Conservation (phyloP, 1,139 yeast species). For the Yamadazyma membranifaciens region DNA sequence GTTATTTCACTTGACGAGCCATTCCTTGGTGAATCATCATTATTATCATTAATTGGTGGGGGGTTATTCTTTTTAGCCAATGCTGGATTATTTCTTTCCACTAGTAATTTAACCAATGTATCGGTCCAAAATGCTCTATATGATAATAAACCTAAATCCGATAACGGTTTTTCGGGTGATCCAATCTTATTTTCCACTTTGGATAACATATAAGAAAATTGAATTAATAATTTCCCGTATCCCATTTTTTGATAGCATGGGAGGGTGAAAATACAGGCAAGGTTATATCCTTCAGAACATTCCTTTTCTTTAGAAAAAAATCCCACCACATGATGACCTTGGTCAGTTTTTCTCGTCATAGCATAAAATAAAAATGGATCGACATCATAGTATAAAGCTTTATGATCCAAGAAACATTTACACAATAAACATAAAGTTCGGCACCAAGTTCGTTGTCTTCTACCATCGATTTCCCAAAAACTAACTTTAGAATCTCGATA, state of each 20-base stretch:
- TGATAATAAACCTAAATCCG: conserved; percentile 88
- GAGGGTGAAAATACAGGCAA: conserved; percentile 91
- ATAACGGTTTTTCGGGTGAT: conserved; percentile 95
- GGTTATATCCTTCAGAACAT: conserved; percentile 92
- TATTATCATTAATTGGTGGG: conserved; percentile 19
- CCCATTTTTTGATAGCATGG: conserved; percentile 98
- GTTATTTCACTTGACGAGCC: conserved; percentile 60
- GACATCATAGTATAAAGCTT: conserved; percentile 92
- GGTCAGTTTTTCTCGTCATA: conserved; percentile 85
- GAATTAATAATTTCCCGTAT: conserved; percentile 85
- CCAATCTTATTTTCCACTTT: conserved; percentile 87
- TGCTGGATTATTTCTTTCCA: conserved; percentile 53
- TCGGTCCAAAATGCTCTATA: conserved; percentile 98
- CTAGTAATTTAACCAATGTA: conserved; percentile 69
- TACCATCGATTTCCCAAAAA: conserved; percentile 95
- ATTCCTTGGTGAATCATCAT: conserved; percentile 16
- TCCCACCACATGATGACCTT: conserved; percentile 94
- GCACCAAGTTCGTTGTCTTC: conserved; percentile 96
- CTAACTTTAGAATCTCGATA: conserved; percentile 77
- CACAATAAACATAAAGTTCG: conserved; percentile 86
- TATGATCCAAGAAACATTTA: conserved; percentile 89
- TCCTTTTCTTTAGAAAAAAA: conserved; percentile 96
- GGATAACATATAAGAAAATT: conserved; percentile 88
- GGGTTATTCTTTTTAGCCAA: conserved; percentile 42
- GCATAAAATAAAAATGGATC: conserved; percentile 95